Evolutionary conservation across 2,329 filamentous ascomycete species (phyloP).

Genomic region (Diplodia sapinea): DNA sequence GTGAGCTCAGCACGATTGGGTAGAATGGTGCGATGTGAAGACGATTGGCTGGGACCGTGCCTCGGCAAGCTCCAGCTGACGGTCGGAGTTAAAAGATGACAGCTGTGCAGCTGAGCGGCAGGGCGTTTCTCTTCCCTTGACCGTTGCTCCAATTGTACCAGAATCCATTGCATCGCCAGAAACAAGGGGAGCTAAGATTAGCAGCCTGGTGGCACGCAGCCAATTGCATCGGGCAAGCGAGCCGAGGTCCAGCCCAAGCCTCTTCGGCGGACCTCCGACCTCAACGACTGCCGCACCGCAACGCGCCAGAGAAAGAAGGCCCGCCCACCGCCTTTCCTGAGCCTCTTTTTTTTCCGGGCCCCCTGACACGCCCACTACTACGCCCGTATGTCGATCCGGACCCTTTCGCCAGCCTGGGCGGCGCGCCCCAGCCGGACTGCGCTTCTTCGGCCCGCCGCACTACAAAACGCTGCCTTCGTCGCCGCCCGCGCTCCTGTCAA

Average conservation of each 20-base stretch:
- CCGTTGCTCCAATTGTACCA: neutral
- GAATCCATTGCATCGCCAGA: neutral
- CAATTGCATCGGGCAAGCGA: slow-evolving; percentile 7
- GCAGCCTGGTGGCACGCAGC: neutral
- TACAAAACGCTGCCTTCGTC: slow-evolving; percentile 5
- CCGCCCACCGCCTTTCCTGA: slow-evolving; percentile 19
- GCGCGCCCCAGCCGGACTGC: neutral
- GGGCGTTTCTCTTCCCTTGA: neutral
- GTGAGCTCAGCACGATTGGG: neutral
- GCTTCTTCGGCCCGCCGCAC: neutral
- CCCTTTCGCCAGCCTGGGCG: slow-evolving; percentile 3
- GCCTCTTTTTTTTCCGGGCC: neutral
- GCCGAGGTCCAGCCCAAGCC: slow-evolving; percentile 9
- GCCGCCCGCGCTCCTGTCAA: neutral
- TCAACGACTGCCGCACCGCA: slow-evolving; percentile 9
- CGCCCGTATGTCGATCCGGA: slow-evolving; percentile 18
- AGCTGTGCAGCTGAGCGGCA: no score
- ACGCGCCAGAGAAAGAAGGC: neutral
- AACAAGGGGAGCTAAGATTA: neutral
- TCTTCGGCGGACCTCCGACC: slow-evolving; percentile 15
- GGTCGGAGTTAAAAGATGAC: neutral
- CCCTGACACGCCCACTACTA: neutral
- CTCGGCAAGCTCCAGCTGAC: neutral
- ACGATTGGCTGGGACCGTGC: neutral
- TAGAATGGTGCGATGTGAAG: neutral